These are phyloP conservation scores for Orychophragmus violaceus DNA, from an alignment of 345 rosid genomes.

Conservation along the genomic window DNA sequence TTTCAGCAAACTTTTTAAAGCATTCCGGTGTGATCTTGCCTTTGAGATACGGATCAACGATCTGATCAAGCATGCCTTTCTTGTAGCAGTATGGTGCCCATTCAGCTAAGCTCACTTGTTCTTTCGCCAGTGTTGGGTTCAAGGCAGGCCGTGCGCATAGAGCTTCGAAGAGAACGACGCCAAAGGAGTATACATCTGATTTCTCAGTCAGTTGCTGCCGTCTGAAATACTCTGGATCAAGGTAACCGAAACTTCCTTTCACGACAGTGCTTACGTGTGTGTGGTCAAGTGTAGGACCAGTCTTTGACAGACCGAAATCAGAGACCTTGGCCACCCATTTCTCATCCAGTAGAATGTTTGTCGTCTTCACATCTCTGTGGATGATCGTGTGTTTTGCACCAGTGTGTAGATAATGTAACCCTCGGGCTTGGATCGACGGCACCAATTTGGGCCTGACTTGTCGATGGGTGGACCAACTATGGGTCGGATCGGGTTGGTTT, in stretches of 20 bases:
- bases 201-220: slow-evolving; percentile 95
- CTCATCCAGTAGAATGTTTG: slow-evolving; percentile 91
- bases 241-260: slow-evolving; percentile 94
- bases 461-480: too few species aligned
- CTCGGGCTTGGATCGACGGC: too few species aligned
- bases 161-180: slow-evolving; percentile 88
- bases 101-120: slow-evolving; percentile 96
- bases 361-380: slow-evolving; percentile 96
- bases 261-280: slow-evolving; percentile 99
- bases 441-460: too few species aligned
- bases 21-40: slow-evolving; percentile 89
- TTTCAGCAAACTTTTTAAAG: slow-evolving; percentile 91
- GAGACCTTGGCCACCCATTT: slow-evolving; percentile 99
- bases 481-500: too few species aligned
- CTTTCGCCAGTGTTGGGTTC: slow-evolving; percentile 81
- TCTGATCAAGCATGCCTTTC: slow-evolving; percentile 93
- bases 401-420: slow-evolving; percentile 92
- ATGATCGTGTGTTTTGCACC: slow-evolving; percentile 97
- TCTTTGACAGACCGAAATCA: slow-evolving; percentile 95
- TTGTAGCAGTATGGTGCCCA: slow-evolving; percentile 95
- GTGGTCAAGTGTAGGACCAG: slow-evolving; percentile 92
- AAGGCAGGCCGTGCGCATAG: slow-evolving; percentile 94
- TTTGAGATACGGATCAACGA: slow-evolving; percentile 74
- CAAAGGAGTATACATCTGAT: slow-evolving; percentile 97
- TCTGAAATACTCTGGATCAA: slow-evolving; percentile 96